Conservation (phyloP, 495 filamentous ascomycete species). For the Hypomontagnella submonticulosa region DNA sequence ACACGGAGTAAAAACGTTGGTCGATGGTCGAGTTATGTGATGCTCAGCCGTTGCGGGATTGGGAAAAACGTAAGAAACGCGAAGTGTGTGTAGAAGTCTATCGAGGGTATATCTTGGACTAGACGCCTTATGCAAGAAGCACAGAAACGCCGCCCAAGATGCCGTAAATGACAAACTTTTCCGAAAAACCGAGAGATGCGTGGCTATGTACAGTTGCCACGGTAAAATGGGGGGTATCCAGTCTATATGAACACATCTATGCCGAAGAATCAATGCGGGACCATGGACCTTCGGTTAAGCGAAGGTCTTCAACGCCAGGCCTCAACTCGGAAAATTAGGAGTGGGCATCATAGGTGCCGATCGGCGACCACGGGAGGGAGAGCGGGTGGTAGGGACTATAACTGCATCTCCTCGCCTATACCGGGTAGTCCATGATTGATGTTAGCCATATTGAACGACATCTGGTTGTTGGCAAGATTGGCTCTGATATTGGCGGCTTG, state of each 20-base stretch:
- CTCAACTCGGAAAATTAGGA: constrained; percentile 22
- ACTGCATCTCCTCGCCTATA: constrained; percentile 60
- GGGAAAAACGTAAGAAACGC: constrained; percentile 11
- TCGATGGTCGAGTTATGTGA: constrained; percentile 1
- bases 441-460: constrained; percentile 46
- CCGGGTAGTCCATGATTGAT: constrained; percentile 53
- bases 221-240: constrained; percentile 45
- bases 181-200: constrained; percentile 41
- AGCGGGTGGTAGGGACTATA: constrained; percentile 38
- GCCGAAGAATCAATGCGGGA: constrained; percentile 38
- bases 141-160: constrained; percentile 45
- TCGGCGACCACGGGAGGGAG: not conserved
- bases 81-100: constrained; percentile 42
- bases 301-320: constrained; percentile 14
- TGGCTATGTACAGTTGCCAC: constrained; percentile 43
- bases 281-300: constrained; percentile 7
- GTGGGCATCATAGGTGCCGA: not conserved
- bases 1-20: not conserved
- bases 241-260: constrained; percentile 50
- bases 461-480: constrained; percentile 47
- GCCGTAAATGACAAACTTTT: constrained; percentile 47
- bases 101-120: constrained; percentile 44
- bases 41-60: not conserved
- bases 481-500: constrained; percentile 55
- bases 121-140: constrained; percentile 44